Conservation (phyloP, 306 rosid species). For the Cyamopsis tetragonoloba region DNA sequence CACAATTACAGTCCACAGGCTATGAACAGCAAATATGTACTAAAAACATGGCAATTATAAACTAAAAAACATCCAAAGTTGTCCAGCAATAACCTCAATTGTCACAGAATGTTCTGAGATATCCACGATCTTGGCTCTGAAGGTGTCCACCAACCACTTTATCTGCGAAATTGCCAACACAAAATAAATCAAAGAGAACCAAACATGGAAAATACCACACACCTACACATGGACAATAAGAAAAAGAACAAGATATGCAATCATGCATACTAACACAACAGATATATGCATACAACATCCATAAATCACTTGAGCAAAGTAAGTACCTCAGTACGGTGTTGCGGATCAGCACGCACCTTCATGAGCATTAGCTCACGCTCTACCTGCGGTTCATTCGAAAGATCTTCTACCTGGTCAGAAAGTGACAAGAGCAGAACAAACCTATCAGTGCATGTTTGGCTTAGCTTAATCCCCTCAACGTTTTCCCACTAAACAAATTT, state of each 20-base stretch:
- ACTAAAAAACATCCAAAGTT: background rate
- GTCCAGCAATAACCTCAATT: constrained; percentile 51
- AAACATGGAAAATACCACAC: background rate
- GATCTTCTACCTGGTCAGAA: constrained; percentile 60
- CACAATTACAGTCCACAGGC: background rate
- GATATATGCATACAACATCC: background rate
- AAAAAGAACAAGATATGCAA: background rate
- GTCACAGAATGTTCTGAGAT: constrained; percentile 65
- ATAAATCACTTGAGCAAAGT: background rate
- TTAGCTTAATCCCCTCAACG: background rate
- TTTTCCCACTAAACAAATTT: background rate
- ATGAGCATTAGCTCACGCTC: constrained; percentile 80
- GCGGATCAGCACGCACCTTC: constrained; percentile 53
- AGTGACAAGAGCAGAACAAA: background rate
- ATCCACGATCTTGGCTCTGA: constrained; percentile 77
- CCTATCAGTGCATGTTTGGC: background rate
- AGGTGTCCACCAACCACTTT: constrained; percentile 71
- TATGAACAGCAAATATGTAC: background rate
- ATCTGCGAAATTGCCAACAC: constrained; percentile 39
- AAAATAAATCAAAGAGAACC: constrained; percentile 15
- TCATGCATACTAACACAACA: background rate
- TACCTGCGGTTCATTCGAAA: constrained; percentile 70
- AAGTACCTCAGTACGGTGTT: constrained; percentile 55
- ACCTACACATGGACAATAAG: too few species aligned
- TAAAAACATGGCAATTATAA: background rate